Evolutionary conservation across 768 basidiomycete genomes (phyloP).

Genomic region (Pulveroboletus frians): DNA sequence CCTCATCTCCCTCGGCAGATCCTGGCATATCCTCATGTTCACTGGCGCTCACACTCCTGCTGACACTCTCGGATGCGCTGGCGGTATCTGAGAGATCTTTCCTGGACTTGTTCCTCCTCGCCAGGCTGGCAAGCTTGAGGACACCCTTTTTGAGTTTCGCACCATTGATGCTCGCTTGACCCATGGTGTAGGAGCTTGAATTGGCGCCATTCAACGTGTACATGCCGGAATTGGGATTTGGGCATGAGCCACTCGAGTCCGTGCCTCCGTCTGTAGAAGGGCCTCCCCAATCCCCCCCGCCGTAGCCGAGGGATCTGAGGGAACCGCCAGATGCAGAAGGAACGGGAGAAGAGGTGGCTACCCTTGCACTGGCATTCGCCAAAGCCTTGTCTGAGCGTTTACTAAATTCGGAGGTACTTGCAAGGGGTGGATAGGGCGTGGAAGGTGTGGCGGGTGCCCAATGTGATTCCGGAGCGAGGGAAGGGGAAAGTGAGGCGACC

Average conservation of each 20-base stretch:
- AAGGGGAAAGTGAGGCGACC: constrained; percentile 40
- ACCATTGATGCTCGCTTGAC: constrained; percentile 1
- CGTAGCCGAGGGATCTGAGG: constrained; percentile 11
- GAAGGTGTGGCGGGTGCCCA: constrained; percentile 21
- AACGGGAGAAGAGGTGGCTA: constrained; percentile 10
- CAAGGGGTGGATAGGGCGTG: constrained; percentile 8
- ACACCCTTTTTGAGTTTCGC: constrained; percentile 27
- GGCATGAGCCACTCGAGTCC: constrained; percentile 23
- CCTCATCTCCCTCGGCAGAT: constrained; percentile 43
- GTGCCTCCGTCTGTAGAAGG: constrained; percentile 24
- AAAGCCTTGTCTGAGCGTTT: not conserved
- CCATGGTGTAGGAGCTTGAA: constrained; percentile 11
- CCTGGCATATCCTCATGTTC: constrained; percentile 5
- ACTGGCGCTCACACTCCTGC: constrained; percentile 9
- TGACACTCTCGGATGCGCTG: constrained; percentile 12
- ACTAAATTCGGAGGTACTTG: constrained; percentile 2
- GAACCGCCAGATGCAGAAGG: constrained; percentile 19
- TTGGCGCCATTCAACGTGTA: constrained; percentile 17
- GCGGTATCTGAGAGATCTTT: constrained; percentile 25
- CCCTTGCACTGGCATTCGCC: constrained; percentile 3
- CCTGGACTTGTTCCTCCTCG: constrained; percentile 30
- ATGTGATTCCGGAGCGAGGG: constrained; percentile 21
- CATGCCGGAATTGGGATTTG: constrained; percentile 3
- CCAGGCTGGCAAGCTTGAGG: constrained; percentile 35
- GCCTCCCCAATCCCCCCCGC: constrained; percentile 4